These are phyloP conservation scores for Lyophyllum semitale DNA, from an alignment of 768 basidiomycete genomes.

Conservation along the genomic window DNA sequence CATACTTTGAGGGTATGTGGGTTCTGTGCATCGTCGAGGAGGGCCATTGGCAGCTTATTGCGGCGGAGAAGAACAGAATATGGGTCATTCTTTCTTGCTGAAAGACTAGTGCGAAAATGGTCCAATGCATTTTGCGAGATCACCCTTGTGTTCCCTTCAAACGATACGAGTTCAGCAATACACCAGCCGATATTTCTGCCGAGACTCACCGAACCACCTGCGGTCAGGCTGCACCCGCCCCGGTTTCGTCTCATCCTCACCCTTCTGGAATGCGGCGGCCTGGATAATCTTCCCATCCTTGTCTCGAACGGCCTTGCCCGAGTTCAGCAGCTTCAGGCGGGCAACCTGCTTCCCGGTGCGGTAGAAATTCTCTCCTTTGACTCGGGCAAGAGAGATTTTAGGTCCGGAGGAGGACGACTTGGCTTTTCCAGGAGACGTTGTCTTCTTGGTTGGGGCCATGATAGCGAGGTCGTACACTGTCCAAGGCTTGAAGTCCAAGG, in stretches of 20 bases:
- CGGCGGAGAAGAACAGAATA: slow-evolving; percentile 92
- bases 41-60: slow-evolving; percentile 96
- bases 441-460: slow-evolving; percentile 46
- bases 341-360: slow-evolving; percentile 89
- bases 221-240: slow-evolving; percentile 94
- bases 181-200: slow-evolving; percentile 5
- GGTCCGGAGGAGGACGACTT: slow-evolving; percentile 48
- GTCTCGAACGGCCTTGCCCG: slow-evolving; percentile 90
- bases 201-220: slow-evolving; percentile 89
- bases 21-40: slow-evolving; percentile 88
- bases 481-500: slow-evolving; percentile 10
- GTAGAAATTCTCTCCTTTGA: slow-evolving; percentile 98
- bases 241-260: slow-evolving; percentile 87
- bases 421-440: slow-evolving; percentile 37
- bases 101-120: slow-evolving; percentile 91
- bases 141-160: slow-evolving; percentile 91
- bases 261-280: slow-evolving; percentile 94
- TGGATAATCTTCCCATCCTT: slow-evolving; percentile 89
- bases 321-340: slow-evolving; percentile 88
- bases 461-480: background rate
- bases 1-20: slow-evolving; percentile 73
- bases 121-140: slow-evolving; percentile 96
- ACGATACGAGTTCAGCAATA: slow-evolving; percentile 8
- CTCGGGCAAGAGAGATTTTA: slow-evolving; percentile 60
- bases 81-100: slow-evolving; percentile 85